A percentile compares a stretch with the other conserved stretches of the same genome.
Conservation (phyloP, 2,329 filamentous ascomycete genomes). For the Pseudopyrenochaeta lycopersici region DNA sequence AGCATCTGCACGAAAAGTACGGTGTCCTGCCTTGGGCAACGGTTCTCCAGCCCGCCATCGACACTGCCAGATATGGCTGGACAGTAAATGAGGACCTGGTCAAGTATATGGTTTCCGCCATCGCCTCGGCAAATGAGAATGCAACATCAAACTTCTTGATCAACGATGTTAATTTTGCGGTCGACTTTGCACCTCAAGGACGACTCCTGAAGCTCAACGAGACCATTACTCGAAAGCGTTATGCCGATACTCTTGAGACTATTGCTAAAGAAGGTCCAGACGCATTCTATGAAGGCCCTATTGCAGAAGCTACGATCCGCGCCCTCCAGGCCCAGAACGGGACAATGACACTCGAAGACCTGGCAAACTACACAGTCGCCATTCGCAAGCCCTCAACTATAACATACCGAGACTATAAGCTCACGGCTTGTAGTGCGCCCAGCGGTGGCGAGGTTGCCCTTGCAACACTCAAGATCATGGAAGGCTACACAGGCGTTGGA, state of each 20-base stretch:
- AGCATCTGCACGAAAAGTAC: slow-evolving; percentile 78
- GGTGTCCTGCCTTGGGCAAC: slow-evolving; percentile 65
- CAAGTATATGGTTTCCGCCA: slow-evolving; percentile 70
- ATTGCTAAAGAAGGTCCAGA: slow-evolving; percentile 78
- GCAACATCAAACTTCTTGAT: slow-evolving; percentile 71
- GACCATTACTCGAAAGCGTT: slow-evolving; percentile 80
- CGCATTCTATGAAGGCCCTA: slow-evolving; percentile 76
- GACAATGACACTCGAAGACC: slow-evolving; percentile 84
- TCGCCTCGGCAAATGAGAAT: slow-evolving; percentile 39
- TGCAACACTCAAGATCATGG: slow-evolving; percentile 81
- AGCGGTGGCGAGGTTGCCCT: slow-evolving; percentile 80
- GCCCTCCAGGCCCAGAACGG: slow-evolving; percentile 75
- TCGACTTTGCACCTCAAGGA: slow-evolving; percentile 89
- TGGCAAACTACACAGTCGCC: slow-evolving; percentile 75
- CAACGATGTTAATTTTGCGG: slow-evolving; percentile 79
- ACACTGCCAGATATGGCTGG: slow-evolving; percentile 69
- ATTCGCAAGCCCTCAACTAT: slow-evolving; percentile 68
- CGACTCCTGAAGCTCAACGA: slow-evolving; percentile 76
- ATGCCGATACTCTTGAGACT: slow-evolving; percentile 78
- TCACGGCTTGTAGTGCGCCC: slow-evolving; percentile 76
- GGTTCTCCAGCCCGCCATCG: slow-evolving; percentile 77
- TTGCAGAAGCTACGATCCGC: slow-evolving; percentile 77
- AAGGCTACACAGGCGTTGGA: slow-evolving; percentile 75
- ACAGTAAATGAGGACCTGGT: slow-evolving; percentile 76
- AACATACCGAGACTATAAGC: slow-evolving; percentile 69